Percentiles rank a stretch among this genome's conserved stretches.
Conservation (phyloP, 2,329 filamentous ascomycete species). For the Colletotrichum karsti region DNA sequence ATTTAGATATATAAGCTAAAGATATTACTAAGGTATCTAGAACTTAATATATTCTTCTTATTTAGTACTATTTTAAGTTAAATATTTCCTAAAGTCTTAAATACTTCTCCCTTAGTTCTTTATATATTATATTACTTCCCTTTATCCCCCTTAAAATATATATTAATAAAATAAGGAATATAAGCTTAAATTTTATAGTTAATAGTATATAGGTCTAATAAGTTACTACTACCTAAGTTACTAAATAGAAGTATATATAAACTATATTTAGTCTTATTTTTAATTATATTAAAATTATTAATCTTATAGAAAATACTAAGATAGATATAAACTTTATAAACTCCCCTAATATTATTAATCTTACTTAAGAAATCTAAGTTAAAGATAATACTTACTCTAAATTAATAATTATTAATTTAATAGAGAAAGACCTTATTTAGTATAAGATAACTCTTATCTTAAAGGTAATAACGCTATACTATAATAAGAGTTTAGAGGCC, state of each 20-base stretch:
- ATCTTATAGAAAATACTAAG: not conserved
- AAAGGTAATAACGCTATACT: not conserved
- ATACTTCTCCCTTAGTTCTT: not conserved
- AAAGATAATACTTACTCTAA: not conserved
- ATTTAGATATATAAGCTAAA: not conserved
- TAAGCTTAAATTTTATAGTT: not conserved
- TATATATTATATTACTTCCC: not conserved
- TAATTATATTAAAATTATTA: not conserved
- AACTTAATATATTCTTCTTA: not conserved
- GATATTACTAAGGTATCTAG: not conserved
- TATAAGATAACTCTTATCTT: not conserved
- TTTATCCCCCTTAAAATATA: not conserved
- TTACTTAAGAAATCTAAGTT: not conserved
- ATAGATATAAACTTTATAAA: not conserved
- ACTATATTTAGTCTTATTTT: not conserved
- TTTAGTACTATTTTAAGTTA: not conserved
- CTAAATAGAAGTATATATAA: not conserved
- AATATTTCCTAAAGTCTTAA: not conserved
- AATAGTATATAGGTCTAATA: not conserved
- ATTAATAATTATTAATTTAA: not conserved
- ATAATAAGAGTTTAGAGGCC: not conserved
- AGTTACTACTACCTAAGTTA: not conserved
- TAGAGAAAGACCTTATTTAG: not conserved
- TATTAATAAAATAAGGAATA: not conserved
- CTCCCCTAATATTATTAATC: not conserved